Conservation (phyloP, 164 flowering plant species). For the Liriodendron chinense region DNA sequence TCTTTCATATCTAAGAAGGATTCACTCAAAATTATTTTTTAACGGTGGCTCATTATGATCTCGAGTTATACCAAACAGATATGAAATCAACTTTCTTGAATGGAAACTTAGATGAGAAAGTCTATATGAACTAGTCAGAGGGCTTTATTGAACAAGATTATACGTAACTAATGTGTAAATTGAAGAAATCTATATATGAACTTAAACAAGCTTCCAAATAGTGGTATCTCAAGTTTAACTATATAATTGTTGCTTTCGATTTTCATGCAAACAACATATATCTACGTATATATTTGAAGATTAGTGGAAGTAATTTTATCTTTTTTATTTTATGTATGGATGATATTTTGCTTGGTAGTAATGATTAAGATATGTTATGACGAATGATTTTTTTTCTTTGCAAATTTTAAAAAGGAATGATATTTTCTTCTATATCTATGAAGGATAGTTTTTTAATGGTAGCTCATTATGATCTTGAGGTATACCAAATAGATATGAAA, state of each 20-base stretch:
- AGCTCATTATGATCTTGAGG: slow-evolving; percentile 5
- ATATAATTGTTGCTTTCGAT: not conserved
- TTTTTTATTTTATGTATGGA: too few relatives aligned
- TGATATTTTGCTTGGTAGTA: too few relatives aligned
- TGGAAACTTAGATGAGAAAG: too few relatives aligned
- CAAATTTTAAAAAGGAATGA: too few relatives aligned
- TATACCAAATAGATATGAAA: not conserved
- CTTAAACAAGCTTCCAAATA: not conserved
- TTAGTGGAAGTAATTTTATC: too few relatives aligned
- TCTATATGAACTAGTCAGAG: not conserved
- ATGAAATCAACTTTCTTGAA: not conserved
- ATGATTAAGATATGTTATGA: too few relatives aligned
- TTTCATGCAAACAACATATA: not conserved
- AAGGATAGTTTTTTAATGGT: not conserved
- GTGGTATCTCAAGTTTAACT: not conserved
- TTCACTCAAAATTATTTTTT: not conserved
- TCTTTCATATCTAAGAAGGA: not conserved
- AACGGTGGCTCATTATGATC: slow-evolving; percentile 5
- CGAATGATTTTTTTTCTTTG: too few relatives aligned
- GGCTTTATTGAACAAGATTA: not conserved
- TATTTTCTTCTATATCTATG: not conserved
- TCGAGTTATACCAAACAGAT: not conserved
- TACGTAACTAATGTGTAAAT: not conserved
- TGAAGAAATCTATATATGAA: slow-evolving; percentile 5
- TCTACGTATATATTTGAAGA: too few relatives aligned